Conservation (phyloP, 1,139 yeast species). For the Yamadazyma buinensis region DNA sequence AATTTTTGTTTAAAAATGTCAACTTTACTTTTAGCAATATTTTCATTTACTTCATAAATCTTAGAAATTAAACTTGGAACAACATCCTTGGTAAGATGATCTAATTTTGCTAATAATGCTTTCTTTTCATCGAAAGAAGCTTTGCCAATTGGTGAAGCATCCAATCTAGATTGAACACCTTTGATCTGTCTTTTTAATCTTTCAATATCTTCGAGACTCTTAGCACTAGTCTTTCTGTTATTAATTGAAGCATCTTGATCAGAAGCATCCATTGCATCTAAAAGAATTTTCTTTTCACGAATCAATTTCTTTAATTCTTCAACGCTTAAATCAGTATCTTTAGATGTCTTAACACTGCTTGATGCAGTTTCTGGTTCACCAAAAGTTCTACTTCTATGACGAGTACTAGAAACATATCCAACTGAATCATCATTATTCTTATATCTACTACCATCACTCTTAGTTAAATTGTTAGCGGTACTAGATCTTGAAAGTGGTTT, state of each 20-base stretch:
- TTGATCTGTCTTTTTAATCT: constrained; percentile 59
- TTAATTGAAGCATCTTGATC: constrained; percentile 46
- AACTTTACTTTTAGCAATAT: constrained; percentile 64
- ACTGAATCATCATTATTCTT: constrained; percentile 65
- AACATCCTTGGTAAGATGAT: constrained; percentile 53
- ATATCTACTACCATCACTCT: constrained; percentile 56
- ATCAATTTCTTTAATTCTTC: constrained; percentile 59
- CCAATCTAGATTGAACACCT: constrained; percentile 48
- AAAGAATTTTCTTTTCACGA: constrained; percentile 64
- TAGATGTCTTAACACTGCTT: constrained; percentile 20
- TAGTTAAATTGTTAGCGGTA: constrained; percentile 14
- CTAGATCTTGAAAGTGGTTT: constrained; percentile 22
- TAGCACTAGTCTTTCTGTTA: constrained; percentile 19
- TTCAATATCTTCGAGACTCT: constrained; percentile 51
- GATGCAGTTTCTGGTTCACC: constrained; percentile 9
- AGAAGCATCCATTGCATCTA: constrained; percentile 69
- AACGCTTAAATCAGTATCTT: constrained; percentile 31
- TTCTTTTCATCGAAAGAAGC: constrained; percentile 39
- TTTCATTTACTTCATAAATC: constrained; percentile 60
- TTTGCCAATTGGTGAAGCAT: constrained; percentile 21
- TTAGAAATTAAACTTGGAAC: constrained; percentile 66
- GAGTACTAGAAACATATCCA: constrained; percentile 62
- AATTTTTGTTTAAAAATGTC: constrained; percentile 56
- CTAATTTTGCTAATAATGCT: constrained; percentile 47
- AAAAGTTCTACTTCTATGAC: constrained; percentile 48